Conservation (phyloP, 495 filamentous ascomycete species). For the Aspergillus sclerotioniger region DNA sequence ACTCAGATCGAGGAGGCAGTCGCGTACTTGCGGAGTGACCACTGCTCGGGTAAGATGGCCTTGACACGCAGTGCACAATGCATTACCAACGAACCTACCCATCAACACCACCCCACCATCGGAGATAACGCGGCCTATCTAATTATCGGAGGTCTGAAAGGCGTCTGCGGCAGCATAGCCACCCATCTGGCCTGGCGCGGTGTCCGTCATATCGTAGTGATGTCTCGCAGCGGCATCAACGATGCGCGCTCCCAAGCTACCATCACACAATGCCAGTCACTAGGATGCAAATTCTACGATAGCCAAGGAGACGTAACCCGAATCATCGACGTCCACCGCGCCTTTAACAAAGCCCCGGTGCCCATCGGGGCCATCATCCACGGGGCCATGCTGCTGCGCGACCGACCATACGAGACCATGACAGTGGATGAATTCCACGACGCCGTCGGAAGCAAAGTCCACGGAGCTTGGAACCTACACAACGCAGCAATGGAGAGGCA, state of each 20-base stretch:
- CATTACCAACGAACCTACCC: no score
- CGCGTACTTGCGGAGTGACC: no score
- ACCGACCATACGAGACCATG: constrained; percentile 15
- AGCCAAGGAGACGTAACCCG: constrained; percentile 4
- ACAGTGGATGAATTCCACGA: constrained; percentile 12
- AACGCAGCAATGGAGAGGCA: constrained; percentile 5
- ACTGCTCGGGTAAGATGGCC: not conserved
- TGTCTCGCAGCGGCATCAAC: constrained; percentile 10
- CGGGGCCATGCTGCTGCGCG: constrained; percentile 15
- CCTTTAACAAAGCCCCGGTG: constrained; percentile 4
- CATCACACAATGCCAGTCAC: not conserved
- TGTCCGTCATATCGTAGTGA: not conserved
- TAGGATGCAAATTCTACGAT: constrained; percentile 4
- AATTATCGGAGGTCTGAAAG: constrained; percentile 1
- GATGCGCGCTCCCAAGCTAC: constrained; percentile 7
- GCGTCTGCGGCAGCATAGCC: constrained; percentile 8
- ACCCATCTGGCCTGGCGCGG: constrained; percentile 2
- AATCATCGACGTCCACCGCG: constrained; percentile 9
- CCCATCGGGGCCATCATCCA: constrained; percentile 10
- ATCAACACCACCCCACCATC: not conserved
- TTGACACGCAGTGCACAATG: no score
- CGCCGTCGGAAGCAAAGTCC: constrained; percentile 6
- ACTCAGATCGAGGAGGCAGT: no score
- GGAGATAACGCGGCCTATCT: not conserved
- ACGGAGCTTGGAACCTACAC: constrained; percentile 17